Conservation (phyloP, 495 filamentous ascomycete species). For the Arthonia radiata region DNA sequence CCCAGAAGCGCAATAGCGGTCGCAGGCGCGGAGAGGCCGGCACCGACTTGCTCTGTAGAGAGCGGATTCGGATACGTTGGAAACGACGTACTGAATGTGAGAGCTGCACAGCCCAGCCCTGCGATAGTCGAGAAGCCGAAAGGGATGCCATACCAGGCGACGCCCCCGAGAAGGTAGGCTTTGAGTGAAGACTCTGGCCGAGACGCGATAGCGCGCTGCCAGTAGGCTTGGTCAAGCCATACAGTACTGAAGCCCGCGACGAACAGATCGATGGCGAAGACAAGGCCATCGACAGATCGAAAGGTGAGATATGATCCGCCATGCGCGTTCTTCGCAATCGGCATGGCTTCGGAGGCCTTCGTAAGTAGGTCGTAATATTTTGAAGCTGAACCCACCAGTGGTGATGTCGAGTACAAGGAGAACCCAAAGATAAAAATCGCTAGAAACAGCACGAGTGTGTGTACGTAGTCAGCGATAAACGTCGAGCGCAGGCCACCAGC, state of each 20-base stretch:
- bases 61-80: conserved; percentile 29
- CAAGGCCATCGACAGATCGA: conserved; percentile 19
- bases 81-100: conserved; percentile 20
- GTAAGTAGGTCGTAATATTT: conserved; percentile 23
- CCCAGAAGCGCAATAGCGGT: conserved; percentile 24
- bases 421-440: conserved; percentile 24
- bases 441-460: conserved; percentile 18
- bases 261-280: conserved; percentile 19
- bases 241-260: conserved; percentile 15
- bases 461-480: conserved; percentile 19
- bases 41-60: conserved; percentile 16
- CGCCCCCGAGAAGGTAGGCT: conserved; percentile 24
- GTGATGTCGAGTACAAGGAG: conserved; percentile 19
- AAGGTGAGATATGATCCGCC: conserved; percentile 30
- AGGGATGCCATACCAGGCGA: conserved; percentile 23
- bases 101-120: conserved; percentile 22
- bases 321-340: conserved; percentile 22
- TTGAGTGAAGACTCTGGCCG: conserved; percentile 19
- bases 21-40: conserved; percentile 21
- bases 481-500: conserved; percentile 19
- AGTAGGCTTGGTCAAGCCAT: conserved; percentile 23
- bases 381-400: conserved; percentile 17
- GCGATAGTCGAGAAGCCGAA: conserved; percentile 24
- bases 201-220: conserved; percentile 24
- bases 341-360: conserved; percentile 18